Conservation (phyloP, 495 filamentous ascomycete genomes). For the Aspergillus taichungensis region DNA sequence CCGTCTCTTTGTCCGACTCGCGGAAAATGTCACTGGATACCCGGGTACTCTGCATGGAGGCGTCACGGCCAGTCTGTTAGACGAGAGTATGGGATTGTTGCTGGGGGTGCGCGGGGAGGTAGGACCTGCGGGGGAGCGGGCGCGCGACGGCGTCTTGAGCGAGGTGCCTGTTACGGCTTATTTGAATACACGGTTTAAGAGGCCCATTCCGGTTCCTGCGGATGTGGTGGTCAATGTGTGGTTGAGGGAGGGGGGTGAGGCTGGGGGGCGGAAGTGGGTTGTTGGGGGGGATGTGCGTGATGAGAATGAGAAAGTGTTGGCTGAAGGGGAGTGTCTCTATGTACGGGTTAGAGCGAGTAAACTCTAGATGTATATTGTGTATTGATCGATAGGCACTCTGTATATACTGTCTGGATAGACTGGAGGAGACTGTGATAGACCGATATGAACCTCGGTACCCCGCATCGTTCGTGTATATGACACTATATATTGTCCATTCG, state of each 20-base stretch:
- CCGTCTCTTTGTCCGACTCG: slow-evolving; percentile 25
- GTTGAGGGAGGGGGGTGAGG: slow-evolving; percentile 22
- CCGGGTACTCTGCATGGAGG: slow-evolving; percentile 50
- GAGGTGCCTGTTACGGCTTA: slow-evolving; percentile 43
- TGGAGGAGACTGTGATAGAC: too few species aligned
- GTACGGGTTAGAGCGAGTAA: slow-evolving; percentile 18
- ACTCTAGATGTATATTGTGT: too few species aligned
- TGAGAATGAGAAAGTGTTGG: slow-evolving; percentile 28
- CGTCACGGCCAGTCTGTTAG: slow-evolving; percentile 40
- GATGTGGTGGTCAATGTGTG: slow-evolving; percentile 42
- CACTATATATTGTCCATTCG: too few species aligned
- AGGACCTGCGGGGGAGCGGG: too few species aligned
- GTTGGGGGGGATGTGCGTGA: slow-evolving; percentile 35
- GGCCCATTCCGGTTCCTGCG: slow-evolving; percentile 44
- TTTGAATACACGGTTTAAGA: slow-evolving; percentile 47
- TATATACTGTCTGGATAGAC: too few species aligned
- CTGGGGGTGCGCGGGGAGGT: slow-evolving; percentile 6
- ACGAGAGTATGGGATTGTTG: slow-evolving; percentile 46
- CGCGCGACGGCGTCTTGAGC: neutral
- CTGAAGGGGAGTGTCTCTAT: slow-evolving; percentile 39
- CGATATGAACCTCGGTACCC: too few species aligned
- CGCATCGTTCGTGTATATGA: too few species aligned
- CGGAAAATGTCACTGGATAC: slow-evolving; percentile 45
- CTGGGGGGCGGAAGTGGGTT: slow-evolving; percentile 34
- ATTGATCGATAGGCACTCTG: too few species aligned